A percentile compares a stretch with the other conserved stretches of the same genome.
phyloP scores from a whole-genome alignment of 169 alveolate species.

The Plasmodium gonderi region DNA sequence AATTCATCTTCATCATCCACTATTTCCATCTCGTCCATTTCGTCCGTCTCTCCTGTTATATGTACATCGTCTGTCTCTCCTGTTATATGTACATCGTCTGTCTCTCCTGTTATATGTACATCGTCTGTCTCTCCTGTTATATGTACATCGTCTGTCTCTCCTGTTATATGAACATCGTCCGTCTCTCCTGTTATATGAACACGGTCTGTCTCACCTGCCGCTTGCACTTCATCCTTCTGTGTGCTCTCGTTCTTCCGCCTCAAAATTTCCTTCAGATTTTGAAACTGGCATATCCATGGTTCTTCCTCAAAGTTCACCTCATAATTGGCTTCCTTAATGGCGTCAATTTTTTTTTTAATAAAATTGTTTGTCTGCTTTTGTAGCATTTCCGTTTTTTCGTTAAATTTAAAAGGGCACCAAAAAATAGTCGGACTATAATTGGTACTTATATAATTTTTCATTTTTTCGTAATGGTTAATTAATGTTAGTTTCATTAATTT shows the following conservation, averaged over 20 bases:
- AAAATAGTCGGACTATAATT: conserved; percentile 82
- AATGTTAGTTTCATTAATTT: conserved; percentile 71
- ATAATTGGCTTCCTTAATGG: conserved; percentile 76
- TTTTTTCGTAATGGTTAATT: conserved; percentile 79
- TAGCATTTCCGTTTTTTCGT: conserved; percentile 74
- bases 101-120: neutral
- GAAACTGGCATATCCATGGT: conserved; percentile 32
- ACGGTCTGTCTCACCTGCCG: neutral
- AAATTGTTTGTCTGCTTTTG: conserved; percentile 77
- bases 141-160: neutral
- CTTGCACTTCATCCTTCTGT: neutral
- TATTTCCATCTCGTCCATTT: neutral
- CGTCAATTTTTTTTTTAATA: conserved; percentile 78
- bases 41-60: neutral
- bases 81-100: neutral
- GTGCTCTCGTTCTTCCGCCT: neutral
- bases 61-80: neutral
- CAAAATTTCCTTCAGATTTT: conserved; percentile 9
- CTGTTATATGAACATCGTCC: neutral
- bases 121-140: neutral
- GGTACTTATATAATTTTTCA: conserved; percentile 83
- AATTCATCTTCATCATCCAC: neutral
- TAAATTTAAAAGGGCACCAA: conserved; percentile 83
- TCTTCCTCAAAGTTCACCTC: conserved; percentile 59
- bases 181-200: neutral